Evolutionary conservation across 2,329 filamentous ascomycete species (phyloP), one percentile per base, ranked within the genome.

Genomic region (Zasmidium cellare): DNA sequence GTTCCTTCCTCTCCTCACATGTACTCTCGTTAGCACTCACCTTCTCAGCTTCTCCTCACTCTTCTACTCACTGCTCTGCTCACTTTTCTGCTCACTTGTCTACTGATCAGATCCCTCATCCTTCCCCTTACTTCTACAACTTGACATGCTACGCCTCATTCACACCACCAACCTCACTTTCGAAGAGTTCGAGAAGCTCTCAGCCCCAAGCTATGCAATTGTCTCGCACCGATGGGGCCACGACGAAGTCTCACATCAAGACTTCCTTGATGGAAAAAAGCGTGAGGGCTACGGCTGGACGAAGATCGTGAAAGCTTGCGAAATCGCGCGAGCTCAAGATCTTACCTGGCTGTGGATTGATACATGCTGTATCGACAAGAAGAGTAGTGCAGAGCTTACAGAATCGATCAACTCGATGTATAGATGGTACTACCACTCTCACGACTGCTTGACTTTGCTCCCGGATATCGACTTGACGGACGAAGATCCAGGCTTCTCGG

Each of bases 321-420:
- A 56, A 20, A n/a, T 56, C 3, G 47, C 28, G 2, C 19, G 23
- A 12, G n/a, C 25, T 14, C 35, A 24, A 9, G 46, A 45, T 12
- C 41, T 44, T n/a, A 25, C 25, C 16, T 56, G 53, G 53, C 18
- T 56, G 9, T 67, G 65, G 63, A 48, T 67, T 12, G 65, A 67
- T 47, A 65, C 65, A 5, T 65, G 63, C 49, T 62, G 63, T 46
- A 64, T 65, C 23, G 57, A 65, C 50, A 62, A 62, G 23, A 53
- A 55, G 12, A 67, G 55, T 38, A 60, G 51, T 20, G 52, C 58
- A 6, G 65, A 67, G 25, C 41, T 67, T 7, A 46, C 47, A 9
- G 62, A 65, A 56, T 53, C 62, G 2, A 61, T 66, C n/a, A 66
- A 61, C 18, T 61, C 60, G 1, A 64, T 65, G 65, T 65, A 57